Evolutionary conservation across 495 filamentous ascomycete genomes (phyloP), one percentile per base, ranked within the genome.

Genomic region (Hypoxylon fuscum): DNA sequence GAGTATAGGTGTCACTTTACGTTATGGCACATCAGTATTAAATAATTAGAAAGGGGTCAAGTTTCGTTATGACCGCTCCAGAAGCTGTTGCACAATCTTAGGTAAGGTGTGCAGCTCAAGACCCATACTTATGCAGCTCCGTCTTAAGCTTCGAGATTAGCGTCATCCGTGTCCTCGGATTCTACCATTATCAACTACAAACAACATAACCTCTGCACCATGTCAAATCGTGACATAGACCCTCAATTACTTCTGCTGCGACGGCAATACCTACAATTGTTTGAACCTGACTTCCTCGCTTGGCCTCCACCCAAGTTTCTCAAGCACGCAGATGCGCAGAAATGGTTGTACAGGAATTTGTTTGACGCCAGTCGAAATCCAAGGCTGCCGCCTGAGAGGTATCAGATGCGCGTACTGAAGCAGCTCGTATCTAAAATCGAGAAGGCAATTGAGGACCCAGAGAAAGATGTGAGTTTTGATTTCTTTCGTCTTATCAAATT

Each of bases 221-320:
- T 64, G 50, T 35, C 64, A 32, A 21, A 42, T 22, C 63, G 54
- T 23, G 62, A 59, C 41, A 11, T 49, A 53, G 66, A 67, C 35
- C 51, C 70, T 42, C 68, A 72, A 41, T 62, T 84, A 22, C 55
- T 68, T n/a, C 73, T 82, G 20, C 76, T 85, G 32, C 75, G 75
- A 11, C 80, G 81, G 5, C 89, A 92, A 58, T 93, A 90, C 63
- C 77, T 88, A 41, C 88, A 93, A 68, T 73, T 90, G 1, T 69
- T 72, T 21, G 66, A 72, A 10, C 81, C 83, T 0, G 72, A 76
- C 20, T 64, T 81, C 14, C 75, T 92, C 27, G 71, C 76, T 12
- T 82, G 87, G 66, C 89, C 89, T 18, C 68, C 76, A 38, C 72
- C 72, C 45, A 60, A 78, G 31, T 67, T 80, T 23, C 77, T 92